Base-by-base conservation (phyloP, 2,329 filamentous ascomycete species). In the Ophiostoma fasciatum region DNA sequence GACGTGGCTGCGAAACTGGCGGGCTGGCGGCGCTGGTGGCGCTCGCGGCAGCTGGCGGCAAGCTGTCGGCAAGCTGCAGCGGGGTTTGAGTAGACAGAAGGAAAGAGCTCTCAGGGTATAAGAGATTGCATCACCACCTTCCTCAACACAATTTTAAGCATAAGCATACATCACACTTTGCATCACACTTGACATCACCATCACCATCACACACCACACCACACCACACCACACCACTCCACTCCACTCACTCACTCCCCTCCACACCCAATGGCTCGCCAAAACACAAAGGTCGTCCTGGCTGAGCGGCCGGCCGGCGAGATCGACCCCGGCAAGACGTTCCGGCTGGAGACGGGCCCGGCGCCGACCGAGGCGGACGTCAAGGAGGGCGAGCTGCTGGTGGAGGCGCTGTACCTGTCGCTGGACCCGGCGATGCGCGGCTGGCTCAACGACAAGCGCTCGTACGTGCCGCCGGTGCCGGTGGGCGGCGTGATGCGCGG, bases 251-350 rank as follows among this genome's bases (percentile, higher is more conserved):
- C 38, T 7, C 11, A 6, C 13, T 8, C 9, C 15, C 13, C 25
- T 15, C 19, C 30, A 13, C 14, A 11, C 25, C 15, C 15, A 17
- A 46, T 46, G 42, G 14, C 38, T 5, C 33, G 27, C 22, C 33
- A 41, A 10, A 45, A 33, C 38, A 36, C n/a, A n/a, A n/a, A n/a
- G n/a, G 59, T 80, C 42, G 61, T 71, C 42, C 70, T 83, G 40
- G 73, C 71, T 35, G 66, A 81, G 56, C 65, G 78, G 33, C 78
- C 78, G 9, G 63, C 56, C 36, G 62, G 54, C 36, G 56, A 63
- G 41, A 75, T 83, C 53, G 53, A 81, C 37, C 71, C 74, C 3
- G 75, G 74, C 40, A 56, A 72, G 51, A 82, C 78, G 12, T 82
- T 83, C 56, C 58, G 56, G 27, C 48, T 65, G 25, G 64, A 71